Evolutionary conservation across 2,329 filamentous ascomycete species (phyloP).

Genomic region (Phyllachora maydis): DNA sequence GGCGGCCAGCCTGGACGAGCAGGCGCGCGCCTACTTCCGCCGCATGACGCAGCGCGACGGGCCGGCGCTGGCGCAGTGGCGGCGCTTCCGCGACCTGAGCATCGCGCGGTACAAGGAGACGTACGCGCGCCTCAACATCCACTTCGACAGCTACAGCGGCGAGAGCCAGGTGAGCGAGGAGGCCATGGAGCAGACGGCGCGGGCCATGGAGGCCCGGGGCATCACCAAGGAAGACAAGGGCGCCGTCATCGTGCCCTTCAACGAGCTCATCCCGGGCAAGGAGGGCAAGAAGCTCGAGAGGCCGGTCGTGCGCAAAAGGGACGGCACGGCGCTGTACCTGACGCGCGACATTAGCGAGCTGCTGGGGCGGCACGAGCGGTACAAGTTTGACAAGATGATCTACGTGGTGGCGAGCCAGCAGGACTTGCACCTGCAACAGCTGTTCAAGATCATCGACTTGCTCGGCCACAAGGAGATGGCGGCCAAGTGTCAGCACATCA

Average conservation of each 20-base stretch:
- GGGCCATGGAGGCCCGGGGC: constrained; percentile 39
- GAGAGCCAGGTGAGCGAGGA: constrained; percentile 52
- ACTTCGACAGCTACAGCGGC: constrained; percentile 53
- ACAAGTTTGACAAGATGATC: constrained; percentile 59
- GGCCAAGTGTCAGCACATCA: constrained; percentile 50
- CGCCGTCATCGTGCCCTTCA: constrained; percentile 52
- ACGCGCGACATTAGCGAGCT: constrained; percentile 62
- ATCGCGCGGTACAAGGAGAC: constrained; percentile 47
- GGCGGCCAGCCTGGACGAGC: constrained; percentile 45
- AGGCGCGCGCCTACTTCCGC: constrained; percentile 53
- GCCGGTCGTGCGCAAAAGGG: constrained; percentile 50
- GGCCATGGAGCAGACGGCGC: constrained; percentile 42
- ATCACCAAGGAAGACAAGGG: constrained; percentile 53
- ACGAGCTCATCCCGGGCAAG: constrained; percentile 44
- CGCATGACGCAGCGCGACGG: constrained; percentile 49
- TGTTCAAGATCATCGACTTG: constrained; percentile 59
- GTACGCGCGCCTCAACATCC: constrained; percentile 50
- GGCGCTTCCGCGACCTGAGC: constrained; percentile 43
- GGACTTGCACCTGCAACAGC: constrained; percentile 50
- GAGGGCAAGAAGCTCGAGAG: constrained; percentile 48
- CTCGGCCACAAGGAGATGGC: constrained; percentile 49
- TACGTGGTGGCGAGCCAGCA: constrained; percentile 58
- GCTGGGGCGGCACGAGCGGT: constrained; percentile 39
- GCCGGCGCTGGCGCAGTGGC: constrained; percentile 39
- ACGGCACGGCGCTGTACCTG: constrained; percentile 58